A percentile compares a stretch with the other conserved stretches of the same genome.
These are phyloP conservation scores for Hypoxylon sp. DNA, from an alignment of 2,329 filamentous ascomycete species.

Conservation along the genomic window DNA sequence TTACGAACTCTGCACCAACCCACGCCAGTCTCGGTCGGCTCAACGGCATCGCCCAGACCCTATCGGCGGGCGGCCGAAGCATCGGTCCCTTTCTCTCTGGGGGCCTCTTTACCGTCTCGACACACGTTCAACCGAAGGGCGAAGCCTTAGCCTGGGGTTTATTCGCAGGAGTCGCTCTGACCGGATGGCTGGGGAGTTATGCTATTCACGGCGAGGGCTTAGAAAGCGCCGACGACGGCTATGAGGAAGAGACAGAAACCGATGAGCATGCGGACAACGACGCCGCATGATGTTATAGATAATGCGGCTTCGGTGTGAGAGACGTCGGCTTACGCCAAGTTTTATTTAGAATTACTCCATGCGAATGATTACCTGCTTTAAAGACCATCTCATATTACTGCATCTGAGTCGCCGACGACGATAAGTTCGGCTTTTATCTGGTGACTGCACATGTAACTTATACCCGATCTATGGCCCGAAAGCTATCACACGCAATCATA, in stretches of 20 bases:
- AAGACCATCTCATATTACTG: not conserved
- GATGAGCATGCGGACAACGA: slow-evolving; percentile 5
- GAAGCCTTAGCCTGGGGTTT: slow-evolving; percentile 86
- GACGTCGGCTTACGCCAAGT: slow-evolving; percentile 27
- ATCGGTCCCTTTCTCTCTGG: slow-evolving; percentile 90
- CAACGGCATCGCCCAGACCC: slow-evolving; percentile 92
- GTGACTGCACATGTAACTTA: too few species aligned
- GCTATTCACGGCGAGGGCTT: slow-evolving; percentile 72
- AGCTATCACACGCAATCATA: not conserved
- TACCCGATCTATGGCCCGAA: not conserved
- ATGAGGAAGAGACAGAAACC: slow-evolving; percentile 43
- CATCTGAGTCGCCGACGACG: not conserved
- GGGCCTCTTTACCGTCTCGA: slow-evolving; percentile 81
- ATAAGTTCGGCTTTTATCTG: not conserved
- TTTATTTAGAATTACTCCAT: slow-evolving; percentile 6
- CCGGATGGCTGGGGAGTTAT: slow-evolving; percentile 82
- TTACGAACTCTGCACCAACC: slow-evolving; percentile 91
- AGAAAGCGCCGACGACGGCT: slow-evolving; percentile 64
- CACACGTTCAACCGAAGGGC: slow-evolving; percentile 77
- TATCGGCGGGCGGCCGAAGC: slow-evolving; percentile 89
- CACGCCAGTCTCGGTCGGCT: slow-evolving; percentile 86
- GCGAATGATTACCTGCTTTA: not conserved
- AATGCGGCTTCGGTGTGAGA: not conserved
- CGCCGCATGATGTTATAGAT: slow-evolving; percentile 16
- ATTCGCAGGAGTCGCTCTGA: slow-evolving; percentile 82